Evolutionary conservation across 2,329 filamentous ascomycete genomes (phyloP), one percentile per base, ranked within the genome.

Genomic region (Paecilomyces variotii): DNA sequence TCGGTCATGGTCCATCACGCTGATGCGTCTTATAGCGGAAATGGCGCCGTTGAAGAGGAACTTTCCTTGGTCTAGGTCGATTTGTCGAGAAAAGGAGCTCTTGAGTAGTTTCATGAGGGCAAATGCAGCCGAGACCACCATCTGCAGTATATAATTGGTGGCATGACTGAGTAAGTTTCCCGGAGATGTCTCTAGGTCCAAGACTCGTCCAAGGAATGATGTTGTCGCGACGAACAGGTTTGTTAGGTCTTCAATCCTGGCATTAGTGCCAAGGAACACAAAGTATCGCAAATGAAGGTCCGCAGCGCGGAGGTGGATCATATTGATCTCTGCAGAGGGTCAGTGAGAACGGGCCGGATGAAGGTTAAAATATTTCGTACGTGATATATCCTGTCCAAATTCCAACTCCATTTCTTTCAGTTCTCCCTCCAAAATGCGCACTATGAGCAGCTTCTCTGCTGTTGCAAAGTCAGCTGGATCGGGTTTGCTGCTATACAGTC

Each of bases 101-200:
- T 87, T 86, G 57, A 87, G 75, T 1, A 88, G 76, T 62, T 87
- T 87, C 65, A 87, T 78, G 1, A 88, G 74, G 0, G 83, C 82
- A 62, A 86, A 86, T 1, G 82, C 84, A 4, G 82, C 84, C 0
- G 84, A 85, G 7, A 87, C 78, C 55, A 86, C 82, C 78, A 87
- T 86, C 65, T 87, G 84, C 65, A 86, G 80, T 58, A 88, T 83
- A 67, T 87, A 86, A 62, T 82, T 85, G 57, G 75, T 80, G 7
- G 80, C 80, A 59, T 84, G 79, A 58, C 78, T 76, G 12, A 84
- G 76, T 27, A 80, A 70, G 53, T 79, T 75, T 2, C 79, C 75
- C 3, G 75, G 73, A 3, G 72, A 75, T 9, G 70, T 75, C 62
- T 73, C 76, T 10, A 78, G 67, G 50, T 76, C 74, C 6, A 79